Percentiles rank a stretch among this genome's conserved stretches.
phyloP scores from a whole-genome alignment of 768 basidiomycete genomes.

The Trametes cubensis region DNA sequence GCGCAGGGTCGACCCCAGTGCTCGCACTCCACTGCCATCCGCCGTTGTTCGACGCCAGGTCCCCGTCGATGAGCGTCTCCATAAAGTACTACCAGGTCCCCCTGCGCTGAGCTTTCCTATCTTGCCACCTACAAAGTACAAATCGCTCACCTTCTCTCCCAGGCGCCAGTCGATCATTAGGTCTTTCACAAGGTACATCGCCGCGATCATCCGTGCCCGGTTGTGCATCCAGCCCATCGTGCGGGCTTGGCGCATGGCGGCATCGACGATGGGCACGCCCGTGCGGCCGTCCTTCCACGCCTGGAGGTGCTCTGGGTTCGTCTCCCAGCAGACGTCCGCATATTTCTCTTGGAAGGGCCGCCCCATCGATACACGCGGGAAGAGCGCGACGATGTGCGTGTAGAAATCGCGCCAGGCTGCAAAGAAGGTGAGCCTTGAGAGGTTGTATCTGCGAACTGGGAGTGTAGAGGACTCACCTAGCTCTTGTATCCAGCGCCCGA shows the following conservation, averaged over 20 bases:
- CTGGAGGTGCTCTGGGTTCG: slow-evolving; percentile 50
- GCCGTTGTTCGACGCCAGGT: slow-evolving; percentile 87
- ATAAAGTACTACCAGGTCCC: slow-evolving; percentile 74
- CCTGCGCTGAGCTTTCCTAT: too few relatives aligned
- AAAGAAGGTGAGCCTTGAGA: too few relatives aligned
- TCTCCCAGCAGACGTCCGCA: slow-evolving; percentile 72
- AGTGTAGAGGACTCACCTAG: slow-evolving; percentile 43
- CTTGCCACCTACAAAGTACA: neutral
- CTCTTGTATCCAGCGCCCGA: slow-evolving; percentile 88
- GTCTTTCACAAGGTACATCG: slow-evolving; percentile 80
- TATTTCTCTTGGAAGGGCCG: slow-evolving; percentile 83
- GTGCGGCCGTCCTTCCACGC: slow-evolving; percentile 82
- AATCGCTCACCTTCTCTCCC: slow-evolving; percentile 61
- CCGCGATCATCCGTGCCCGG: slow-evolving; percentile 77
- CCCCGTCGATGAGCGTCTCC: slow-evolving; percentile 86
- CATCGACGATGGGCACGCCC: slow-evolving; percentile 90
- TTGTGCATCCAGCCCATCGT: slow-evolving; percentile 86
- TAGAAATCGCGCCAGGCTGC: slow-evolving; percentile 91
- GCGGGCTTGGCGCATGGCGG: slow-evolving; percentile 73
- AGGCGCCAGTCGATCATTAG: slow-evolving; percentile 92
- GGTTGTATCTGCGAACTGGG: neutral
- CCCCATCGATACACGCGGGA: slow-evolving; percentile 89
- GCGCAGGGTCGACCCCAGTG: slow-evolving; percentile 87
- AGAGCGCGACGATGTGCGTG: slow-evolving; percentile 70
- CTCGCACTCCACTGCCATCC: slow-evolving; percentile 89